phyloP scores from a whole-genome alignment of 805 yeast genomes.

The Wickerhamomyces xylosicus region DNA sequence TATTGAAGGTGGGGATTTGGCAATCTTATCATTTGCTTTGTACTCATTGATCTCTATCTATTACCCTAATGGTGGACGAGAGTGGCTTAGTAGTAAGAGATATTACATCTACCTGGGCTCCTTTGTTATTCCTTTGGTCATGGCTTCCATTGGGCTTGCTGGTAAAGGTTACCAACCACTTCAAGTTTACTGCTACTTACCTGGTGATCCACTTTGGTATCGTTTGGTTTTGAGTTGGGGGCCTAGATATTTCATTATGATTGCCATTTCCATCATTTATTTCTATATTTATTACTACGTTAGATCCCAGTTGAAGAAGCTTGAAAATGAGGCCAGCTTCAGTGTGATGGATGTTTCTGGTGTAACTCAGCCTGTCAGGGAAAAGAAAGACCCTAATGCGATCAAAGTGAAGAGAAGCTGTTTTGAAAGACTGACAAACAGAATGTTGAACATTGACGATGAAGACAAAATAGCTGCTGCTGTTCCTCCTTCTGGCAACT shows the following conservation, averaged over 20 bases:
- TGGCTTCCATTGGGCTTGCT: conserved; percentile 69
- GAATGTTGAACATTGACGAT: not conserved
- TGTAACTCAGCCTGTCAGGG: no score
- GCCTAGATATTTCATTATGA: conserved; percentile 60
- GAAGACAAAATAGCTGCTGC: not conserved
- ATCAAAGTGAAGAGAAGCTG: not conserved
- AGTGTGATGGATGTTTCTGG: not conserved
- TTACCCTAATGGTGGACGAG: conserved; percentile 42
- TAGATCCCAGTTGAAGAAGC: conserved; percentile 31
- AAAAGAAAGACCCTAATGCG: no score
- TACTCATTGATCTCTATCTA: conserved; percentile 73
- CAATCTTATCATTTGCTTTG: conserved; percentile 72
- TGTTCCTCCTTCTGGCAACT: not conserved
- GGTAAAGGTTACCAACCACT: conserved; percentile 47
- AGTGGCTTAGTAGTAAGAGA: conserved; percentile 60
- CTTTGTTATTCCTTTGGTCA: conserved; percentile 47
- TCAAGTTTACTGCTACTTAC: conserved; percentile 73
- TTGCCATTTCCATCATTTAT: conserved; percentile 55
- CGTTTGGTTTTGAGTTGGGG: conserved; percentile 70
- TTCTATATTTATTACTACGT: conserved; percentile 66
- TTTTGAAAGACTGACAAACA: conserved; percentile 1
- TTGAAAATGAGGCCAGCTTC: conserved; percentile 9
- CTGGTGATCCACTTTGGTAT: conserved; percentile 65
- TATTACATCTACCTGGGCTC: conserved; percentile 47
- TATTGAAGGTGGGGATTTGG: conserved; percentile 80